Conservation (phyloP, 306 rosid genomes). For the Castanospermum australe region DNA sequence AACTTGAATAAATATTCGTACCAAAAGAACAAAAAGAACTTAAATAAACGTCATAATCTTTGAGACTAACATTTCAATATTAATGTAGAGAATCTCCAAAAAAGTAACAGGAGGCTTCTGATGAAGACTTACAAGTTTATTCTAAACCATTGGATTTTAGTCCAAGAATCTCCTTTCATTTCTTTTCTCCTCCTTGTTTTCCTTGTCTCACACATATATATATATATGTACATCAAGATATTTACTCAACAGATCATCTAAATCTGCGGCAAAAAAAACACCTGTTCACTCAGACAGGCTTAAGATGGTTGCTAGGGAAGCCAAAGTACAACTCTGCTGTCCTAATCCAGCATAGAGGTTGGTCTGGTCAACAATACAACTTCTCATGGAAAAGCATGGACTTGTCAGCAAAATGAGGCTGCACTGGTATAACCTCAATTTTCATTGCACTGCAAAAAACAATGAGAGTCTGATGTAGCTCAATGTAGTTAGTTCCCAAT, state of each 20-base stretch:
- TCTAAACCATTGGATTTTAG: conserved; percentile 36
- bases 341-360: conserved; percentile 34
- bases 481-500: conserved; percentile 10
- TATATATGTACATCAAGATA: conserved; percentile 47
- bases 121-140: conserved; percentile 31
- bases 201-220: conserved; percentile 33
- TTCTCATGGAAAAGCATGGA: neutral
- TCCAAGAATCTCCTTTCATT: conserved; percentile 41
- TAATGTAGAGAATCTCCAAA: conserved; percentile 29
- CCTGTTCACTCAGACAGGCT: conserved; percentile 34
- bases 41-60: conserved; percentile 3
- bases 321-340: conserved; percentile 30
- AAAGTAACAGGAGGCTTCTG: conserved; percentile 24
- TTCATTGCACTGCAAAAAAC: conserved; percentile 13
- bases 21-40: neutral
- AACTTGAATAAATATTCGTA: too few relatives aligned
- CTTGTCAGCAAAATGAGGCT: conserved; percentile 33
- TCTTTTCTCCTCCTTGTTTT: conserved; percentile 34
- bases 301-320: conserved; percentile 20
- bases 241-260: conserved; percentile 39
- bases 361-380: conserved; percentile 36
- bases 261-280: conserved; percentile 44
- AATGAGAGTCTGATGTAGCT: conserved; percentile 13
- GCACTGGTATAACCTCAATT: conserved; percentile 22
- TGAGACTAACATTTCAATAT: conserved; percentile 14